Evolutionary conservation across 2,329 filamentous ascomycete genomes (phyloP).

Genomic region (Calonectria pauciramosa): DNA sequence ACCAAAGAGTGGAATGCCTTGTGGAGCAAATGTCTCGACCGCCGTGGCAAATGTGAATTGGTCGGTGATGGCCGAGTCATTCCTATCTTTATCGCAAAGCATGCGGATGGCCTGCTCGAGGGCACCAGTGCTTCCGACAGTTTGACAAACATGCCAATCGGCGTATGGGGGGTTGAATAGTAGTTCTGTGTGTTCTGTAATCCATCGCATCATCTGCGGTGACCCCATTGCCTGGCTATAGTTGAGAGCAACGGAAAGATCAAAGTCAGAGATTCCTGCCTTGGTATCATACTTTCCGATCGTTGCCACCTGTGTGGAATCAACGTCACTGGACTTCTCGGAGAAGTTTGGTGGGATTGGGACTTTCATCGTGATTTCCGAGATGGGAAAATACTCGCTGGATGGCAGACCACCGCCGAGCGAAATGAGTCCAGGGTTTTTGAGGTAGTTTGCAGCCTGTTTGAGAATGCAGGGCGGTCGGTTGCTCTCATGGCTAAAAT

Average conservation of each 20-base stretch:
- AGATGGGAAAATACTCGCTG: constrained; percentile 1
- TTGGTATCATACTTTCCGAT: not conserved
- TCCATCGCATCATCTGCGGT: constrained; percentile 76
- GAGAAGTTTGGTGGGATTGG: not conserved
- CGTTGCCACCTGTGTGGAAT: not conserved
- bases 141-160: constrained; percentile 78
- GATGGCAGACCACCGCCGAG: not conserved
- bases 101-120: constrained; percentile 76
- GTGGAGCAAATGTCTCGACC: constrained; percentile 73
- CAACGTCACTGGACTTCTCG: not conserved
- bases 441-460: not conserved
- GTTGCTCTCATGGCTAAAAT: not conserved
- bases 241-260: constrained; percentile 62
- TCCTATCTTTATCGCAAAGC: constrained; percentile 64
- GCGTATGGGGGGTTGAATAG: constrained; percentile 79
- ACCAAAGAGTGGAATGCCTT: constrained; percentile 64
- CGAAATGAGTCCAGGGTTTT: not conserved
- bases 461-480: not conserved
- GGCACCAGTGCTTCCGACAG: constrained; percentile 75
- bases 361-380: not conserved
- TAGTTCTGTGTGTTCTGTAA: constrained; percentile 83
- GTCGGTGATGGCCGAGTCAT: constrained; percentile 77
- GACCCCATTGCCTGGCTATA: constrained; percentile 79
- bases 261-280: not conserved
- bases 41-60: constrained; percentile 64